These are phyloP conservation scores for Arthromyces matolae DNA, from an alignment of 768 basidiomycete species.

Conservation along the genomic window DNA sequence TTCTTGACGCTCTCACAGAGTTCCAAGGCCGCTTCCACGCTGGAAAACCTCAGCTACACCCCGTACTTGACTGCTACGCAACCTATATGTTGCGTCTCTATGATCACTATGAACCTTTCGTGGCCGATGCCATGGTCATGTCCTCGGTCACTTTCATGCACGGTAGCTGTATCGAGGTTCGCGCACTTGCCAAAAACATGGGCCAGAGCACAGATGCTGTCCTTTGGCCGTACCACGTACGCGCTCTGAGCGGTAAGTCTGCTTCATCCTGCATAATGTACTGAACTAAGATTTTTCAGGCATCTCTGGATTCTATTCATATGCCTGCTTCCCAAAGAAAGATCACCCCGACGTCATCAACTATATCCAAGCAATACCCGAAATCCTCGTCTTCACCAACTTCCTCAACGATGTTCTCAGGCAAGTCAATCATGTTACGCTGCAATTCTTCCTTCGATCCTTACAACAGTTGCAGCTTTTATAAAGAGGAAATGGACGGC, in stretches of 20 bases:
- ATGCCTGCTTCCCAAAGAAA: slow-evolving; percentile 11
- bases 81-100: slow-evolving; percentile 10
- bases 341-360: slow-evolving; percentile 9
- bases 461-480: not conserved
- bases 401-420: slow-evolving; percentile 12
- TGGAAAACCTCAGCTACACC: slow-evolving; percentile 8
- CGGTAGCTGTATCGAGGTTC: slow-evolving; percentile 9
- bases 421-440: not conserved
- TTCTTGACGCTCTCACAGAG: slow-evolving; percentile 1
- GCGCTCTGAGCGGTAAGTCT: slow-evolving; percentile 5
- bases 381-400: slow-evolving; percentile 9
- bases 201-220: slow-evolving; percentile 2
- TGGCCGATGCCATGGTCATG: slow-evolving; percentile 10
- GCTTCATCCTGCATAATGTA: not conserved
- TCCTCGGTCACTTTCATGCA: slow-evolving; percentile 10
- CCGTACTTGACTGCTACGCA: slow-evolving; percentile 7
- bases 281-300: not conserved
- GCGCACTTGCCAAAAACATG: slow-evolving; percentile 8
- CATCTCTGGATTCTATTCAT: slow-evolving; percentile 6
- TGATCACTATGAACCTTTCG: slow-evolving; percentile 8
- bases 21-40: slow-evolving; percentile 11
- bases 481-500: slow-evolving; percentile 13
- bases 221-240: slow-evolving; percentile 11
- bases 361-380: slow-evolving; percentile 9
- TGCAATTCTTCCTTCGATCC: not conserved